These are phyloP conservation scores for Salix exigua DNA, from an alignment of 345 rosid genomes.

Conservation along the genomic window DNA sequence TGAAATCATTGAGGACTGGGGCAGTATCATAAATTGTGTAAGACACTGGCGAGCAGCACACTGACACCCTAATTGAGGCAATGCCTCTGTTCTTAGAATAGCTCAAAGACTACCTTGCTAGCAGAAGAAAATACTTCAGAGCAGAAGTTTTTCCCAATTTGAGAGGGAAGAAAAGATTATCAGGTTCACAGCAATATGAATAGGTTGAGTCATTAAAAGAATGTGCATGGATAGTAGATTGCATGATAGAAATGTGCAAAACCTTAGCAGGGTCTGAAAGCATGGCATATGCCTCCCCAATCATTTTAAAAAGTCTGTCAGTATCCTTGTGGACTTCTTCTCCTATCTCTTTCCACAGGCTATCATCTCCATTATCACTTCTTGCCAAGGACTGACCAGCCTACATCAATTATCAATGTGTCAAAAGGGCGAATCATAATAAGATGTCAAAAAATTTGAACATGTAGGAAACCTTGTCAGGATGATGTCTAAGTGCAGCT, in stretches of 20 bases:
- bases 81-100: neutral
- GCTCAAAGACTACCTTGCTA: neutral
- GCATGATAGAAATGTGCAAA: neutral
- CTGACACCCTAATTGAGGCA: neutral
- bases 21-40: neutral
- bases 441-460: neutral
- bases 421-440: neutral
- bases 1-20: neutral
- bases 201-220: neutral
- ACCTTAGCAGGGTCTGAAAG: conserved; percentile 88
- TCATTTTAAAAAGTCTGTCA: conserved; percentile 85
- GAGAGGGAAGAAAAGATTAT: neutral
- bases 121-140: neutral
- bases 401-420: conserved; percentile 30
- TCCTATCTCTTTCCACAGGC: conserved; percentile 78
- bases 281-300: conserved; percentile 91
- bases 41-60: neutral
- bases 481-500: conserved; percentile 96
- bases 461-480: conserved; percentile 76
- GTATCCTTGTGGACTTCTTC: conserved; percentile 83
- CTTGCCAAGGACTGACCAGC: conserved; percentile 79
- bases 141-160: neutral
- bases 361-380: conserved; percentile 77
- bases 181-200: neutral
- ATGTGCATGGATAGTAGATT: neutral